phyloP scores from a whole-genome alignment of 345 rosid species.

The Ceriops tagal region DNA sequence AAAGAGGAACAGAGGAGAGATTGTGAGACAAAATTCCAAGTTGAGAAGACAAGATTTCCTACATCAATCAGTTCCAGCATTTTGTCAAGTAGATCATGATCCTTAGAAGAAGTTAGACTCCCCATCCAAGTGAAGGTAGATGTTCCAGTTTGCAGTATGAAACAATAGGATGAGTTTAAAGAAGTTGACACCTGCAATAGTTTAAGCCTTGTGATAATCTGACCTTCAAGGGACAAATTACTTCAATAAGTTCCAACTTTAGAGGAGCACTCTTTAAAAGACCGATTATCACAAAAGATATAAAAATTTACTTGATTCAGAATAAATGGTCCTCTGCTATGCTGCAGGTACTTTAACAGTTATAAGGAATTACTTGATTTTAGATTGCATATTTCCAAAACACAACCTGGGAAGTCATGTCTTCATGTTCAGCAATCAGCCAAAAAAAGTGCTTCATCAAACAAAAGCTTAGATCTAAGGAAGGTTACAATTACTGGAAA shows the following conservation, averaged over 20 bases:
- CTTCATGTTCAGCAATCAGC: neutral
- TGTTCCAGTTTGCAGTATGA: slow-evolving; percentile 61
- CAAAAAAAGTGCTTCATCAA: neutral
- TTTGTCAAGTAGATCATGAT: slow-evolving; percentile 73
- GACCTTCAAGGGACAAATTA: neutral
- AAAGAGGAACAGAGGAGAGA: neutral
- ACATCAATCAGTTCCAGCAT: slow-evolving; percentile 71
- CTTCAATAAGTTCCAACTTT: neutral
- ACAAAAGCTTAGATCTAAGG: neutral
- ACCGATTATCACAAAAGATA: neutral
- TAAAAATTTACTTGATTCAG: neutral
- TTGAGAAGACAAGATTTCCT: slow-evolving; percentile 22
- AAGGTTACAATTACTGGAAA: too few relatives aligned
- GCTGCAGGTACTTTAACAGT: neutral
- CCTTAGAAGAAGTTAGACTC: slow-evolving; percentile 52
- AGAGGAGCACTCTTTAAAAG: neutral
- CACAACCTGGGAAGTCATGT: neutral
- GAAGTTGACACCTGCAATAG: slow-evolving; percentile 58
- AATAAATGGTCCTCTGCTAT: neutral
- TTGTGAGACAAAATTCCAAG: slow-evolving; percentile 1
- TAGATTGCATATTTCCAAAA: neutral
- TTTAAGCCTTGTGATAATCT: slow-evolving; percentile 17
- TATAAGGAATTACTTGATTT: neutral
- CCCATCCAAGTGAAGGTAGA: slow-evolving; percentile 74
- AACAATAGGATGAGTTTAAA: slow-evolving; percentile 74